Base-by-base conservation (phyloP, 306 rosid species). In the Macrotyloma uniflorum region DNA sequence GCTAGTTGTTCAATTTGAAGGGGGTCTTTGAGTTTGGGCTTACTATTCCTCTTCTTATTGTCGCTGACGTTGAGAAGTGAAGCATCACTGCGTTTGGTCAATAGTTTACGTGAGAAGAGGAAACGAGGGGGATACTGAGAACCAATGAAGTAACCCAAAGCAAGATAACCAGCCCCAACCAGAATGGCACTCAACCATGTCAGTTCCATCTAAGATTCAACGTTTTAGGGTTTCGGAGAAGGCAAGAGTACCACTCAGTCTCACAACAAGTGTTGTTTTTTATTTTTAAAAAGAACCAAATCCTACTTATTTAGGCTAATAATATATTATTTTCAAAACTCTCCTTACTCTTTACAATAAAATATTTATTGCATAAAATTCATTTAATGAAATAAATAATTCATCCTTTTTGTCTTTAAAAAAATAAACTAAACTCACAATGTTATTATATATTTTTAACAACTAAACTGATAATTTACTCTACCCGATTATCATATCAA, bases 111-210 rank as follows among this genome's bases (percentile, higher is more conserved):
- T 6, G 83, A 61, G 49, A 85, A 36, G 19, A 88, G 59, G 15
- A 89, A 71, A 16, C 83, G 91, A 80, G 75, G 79, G 26, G 91
- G 97, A 75, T 83, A 87, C n/a, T 66, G 85, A 8, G 90, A 88
- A 40, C 97, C 98, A 53, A 91, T 80, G 79, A 81, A 88, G 90
- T 88, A 93, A 19, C 98, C 98, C 47, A 91, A 66, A 75, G 97
- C 98, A 50, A 94, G 91, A 84, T 94, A 94, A 30, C 98, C 91
- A 6, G 97, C 97, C 32, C 99, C 96, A 8, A 91, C 93, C 12
- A 91, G 57, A 83, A 95, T 42, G 43, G 93, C 93, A 77, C 95
- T 90, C 83, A 95, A 76, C 96, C 93, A 93, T 8, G 96, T 58
- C 26, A 95, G 79, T 58, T 90, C 98, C 96, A 94, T 89, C 74